Evolutionary conservation across 208 protist genomes (phyloP).

Genomic region (Crithidia fasciculata): DNA sequence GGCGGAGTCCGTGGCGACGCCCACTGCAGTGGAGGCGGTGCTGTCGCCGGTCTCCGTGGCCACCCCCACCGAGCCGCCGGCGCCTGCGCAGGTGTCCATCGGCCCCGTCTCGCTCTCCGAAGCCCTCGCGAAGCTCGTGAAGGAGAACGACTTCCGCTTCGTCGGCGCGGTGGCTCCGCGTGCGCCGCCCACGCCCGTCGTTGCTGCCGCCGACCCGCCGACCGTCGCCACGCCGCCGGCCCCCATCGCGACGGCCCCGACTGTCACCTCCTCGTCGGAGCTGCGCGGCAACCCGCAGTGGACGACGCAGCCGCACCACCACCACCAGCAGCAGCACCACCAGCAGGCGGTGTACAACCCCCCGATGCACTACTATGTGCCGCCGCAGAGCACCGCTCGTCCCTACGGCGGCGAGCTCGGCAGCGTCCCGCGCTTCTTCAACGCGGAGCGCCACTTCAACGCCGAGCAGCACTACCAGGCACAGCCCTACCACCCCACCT

Average conservation of each 20-base stretch:
- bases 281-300: constrained; percentile 12
- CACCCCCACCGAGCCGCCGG: too few species aligned
- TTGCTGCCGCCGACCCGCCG: constrained; percentile 7
- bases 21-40: not conserved
- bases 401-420: constrained; percentile 39
- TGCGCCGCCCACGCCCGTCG: not conserved
- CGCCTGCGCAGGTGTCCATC: not conserved
- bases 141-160: constrained; percentile 29
- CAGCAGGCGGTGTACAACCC: constrained; percentile 30
- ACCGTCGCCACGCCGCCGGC: constrained; percentile 7
- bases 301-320: not conserved
- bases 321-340: too few species aligned
- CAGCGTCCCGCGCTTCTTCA: constrained; percentile 44
- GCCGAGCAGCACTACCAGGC: constrained; percentile 28
- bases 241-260: constrained; percentile 6
- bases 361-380: constrained; percentile 16
- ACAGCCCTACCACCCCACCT: constrained; percentile 36
- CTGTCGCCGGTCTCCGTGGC: constrained; percentile 20
- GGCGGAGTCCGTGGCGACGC: not conserved
- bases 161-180: constrained; percentile 14
- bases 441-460: constrained; percentile 31
- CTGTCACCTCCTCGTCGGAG: constrained; percentile 32
- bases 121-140: constrained; percentile 38
- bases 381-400: constrained; percentile 1
- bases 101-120: constrained; percentile 55